Conservation (phyloP, 305 asterid species). For the Lippia alba region DNA sequence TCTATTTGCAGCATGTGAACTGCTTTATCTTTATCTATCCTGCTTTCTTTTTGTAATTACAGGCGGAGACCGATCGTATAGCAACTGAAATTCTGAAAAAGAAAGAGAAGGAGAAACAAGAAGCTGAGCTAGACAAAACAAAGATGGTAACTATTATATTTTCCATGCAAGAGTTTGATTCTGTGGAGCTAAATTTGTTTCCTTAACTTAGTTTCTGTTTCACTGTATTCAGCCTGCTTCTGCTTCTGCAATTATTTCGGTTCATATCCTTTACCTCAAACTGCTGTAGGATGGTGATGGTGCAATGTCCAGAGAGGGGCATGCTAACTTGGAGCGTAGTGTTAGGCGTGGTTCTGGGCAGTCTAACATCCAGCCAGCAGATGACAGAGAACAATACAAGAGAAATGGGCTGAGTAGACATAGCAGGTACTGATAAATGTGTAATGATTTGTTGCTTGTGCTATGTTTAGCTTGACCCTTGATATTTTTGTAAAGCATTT, state of each 20-base stretch:
- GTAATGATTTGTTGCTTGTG: slow-evolving; percentile 3
- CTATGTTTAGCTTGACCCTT: slow-evolving; percentile 15
- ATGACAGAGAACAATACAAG: slow-evolving; percentile 57
- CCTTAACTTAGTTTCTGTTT: slow-evolving; percentile 64
- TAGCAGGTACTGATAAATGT: slow-evolving; percentile 56
- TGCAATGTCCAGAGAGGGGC: slow-evolving; percentile 48
- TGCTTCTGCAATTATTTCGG: slow-evolving; percentile 97
- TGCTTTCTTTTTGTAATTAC: slow-evolving; percentile 35
- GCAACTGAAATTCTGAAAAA: slow-evolving; percentile 73
- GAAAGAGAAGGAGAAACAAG: slow-evolving; percentile 81
- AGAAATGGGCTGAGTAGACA: slow-evolving; percentile 64
- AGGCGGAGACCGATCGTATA: slow-evolving; percentile 91
- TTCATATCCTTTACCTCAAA: slow-evolving; percentile 97
- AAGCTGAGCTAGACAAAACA: slow-evolving; percentile 63
- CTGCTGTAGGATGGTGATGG: slow-evolving; percentile 92
- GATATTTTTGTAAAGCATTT: background rate
- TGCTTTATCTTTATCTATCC: slow-evolving; percentile 9
- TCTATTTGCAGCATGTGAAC: slow-evolving; percentile 8
- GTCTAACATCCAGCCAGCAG: slow-evolving; percentile 41
- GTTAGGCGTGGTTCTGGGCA: slow-evolving; percentile 49
- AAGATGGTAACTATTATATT: slow-evolving; percentile 64
- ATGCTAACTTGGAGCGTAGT: slow-evolving; percentile 49
- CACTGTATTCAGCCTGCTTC: slow-evolving; percentile 87
- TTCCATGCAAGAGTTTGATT: slow-evolving; percentile 62
- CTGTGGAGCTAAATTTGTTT: slow-evolving; percentile 41